Evolutionary conservation across 1,284 basidiomycete species (phyloP), one percentile per base, ranked within the genome.

Genomic region (Cyathus olla): DNA sequence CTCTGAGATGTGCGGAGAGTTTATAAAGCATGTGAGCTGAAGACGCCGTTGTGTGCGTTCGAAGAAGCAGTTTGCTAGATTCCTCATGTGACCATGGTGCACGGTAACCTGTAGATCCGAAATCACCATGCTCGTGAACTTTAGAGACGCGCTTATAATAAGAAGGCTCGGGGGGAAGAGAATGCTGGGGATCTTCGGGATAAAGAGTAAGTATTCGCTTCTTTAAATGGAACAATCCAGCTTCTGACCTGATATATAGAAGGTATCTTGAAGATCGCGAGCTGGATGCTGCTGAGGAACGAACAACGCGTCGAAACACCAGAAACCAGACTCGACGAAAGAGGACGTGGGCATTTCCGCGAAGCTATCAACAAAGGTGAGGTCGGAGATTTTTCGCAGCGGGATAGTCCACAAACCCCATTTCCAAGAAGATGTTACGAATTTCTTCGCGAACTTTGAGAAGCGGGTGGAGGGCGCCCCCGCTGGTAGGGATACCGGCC

Each of bases 271-370:
- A 55, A 99, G 79, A 70, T 99, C 98, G 75, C 98, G 91, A 27
- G 98, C 98, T 21, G 98, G 97, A 81, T 99, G 98, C 80, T 99
- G 97, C 76, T 99, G 98, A 1, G 98, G 98, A 0, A 99, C 98
- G 76, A 98, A 99, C 66, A 99, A 87, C 10, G 97, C 92, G 77
- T 99, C 98, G 79, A 99, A 99, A 77, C 97, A 98, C 98, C 98
- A 99, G 88, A 99, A 99, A 37, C 94, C 94, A 27, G 96, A 98
- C 80, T 99, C 98, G 61, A 99, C 96, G 76, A 97, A 99, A 61
- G 93, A 92, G 63, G 93, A 92, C n/a, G 98, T 99, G 6, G 97
- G 96, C 98, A 99, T 99, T 81, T 99, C 98, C 60, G 96, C 92
- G 82, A 99, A 99, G 17, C 96, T 97, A 67, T 57, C 10, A 55